These are phyloP conservation scores for Salpingoeca rosetta DNA, from an alignment of 78 protist species.

Conservation along the genomic window DNA sequence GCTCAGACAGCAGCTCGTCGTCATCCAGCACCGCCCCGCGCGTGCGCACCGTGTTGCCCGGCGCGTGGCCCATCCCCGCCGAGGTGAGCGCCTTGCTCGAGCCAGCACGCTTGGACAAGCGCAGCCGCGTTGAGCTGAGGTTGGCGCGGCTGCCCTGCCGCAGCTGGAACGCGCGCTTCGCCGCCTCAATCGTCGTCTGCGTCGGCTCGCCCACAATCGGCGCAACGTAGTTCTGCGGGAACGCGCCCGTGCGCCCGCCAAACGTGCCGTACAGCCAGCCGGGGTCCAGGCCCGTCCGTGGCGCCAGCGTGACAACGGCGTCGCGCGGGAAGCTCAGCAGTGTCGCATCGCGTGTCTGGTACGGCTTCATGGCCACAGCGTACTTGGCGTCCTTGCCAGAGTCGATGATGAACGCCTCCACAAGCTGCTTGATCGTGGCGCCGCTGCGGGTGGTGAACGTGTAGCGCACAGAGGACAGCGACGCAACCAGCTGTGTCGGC, in stretches of 20 bases:
- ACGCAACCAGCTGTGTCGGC: background rate
- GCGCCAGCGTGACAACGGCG: background rate
- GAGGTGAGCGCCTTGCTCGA: background rate
- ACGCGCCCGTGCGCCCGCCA: background rate
- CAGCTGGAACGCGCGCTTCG: background rate
- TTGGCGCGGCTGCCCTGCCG: background rate
- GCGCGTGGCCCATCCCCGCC: background rate
- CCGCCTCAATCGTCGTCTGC: background rate
- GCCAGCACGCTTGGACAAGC: background rate
- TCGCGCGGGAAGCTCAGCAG: background rate
- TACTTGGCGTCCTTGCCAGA: background rate
- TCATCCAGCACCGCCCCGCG: background rate
- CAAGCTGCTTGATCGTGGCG: background rate
- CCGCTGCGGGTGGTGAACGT: background rate
- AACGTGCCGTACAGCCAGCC: conserved; percentile 1
- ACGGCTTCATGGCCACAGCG: background rate
- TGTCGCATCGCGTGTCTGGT: background rate
- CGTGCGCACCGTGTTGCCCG: background rate
- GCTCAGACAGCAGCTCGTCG: background rate
- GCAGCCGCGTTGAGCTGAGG: background rate
- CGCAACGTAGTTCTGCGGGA: background rate
- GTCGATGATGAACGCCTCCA: background rate
- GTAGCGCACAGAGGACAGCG: background rate
- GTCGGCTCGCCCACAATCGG: conserved; percentile 8
- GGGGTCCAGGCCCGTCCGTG: background rate